Evolutionary conservation across 352 stramenopile species (phyloP).

Genomic region (Phytophthora hibernalis): DNA sequence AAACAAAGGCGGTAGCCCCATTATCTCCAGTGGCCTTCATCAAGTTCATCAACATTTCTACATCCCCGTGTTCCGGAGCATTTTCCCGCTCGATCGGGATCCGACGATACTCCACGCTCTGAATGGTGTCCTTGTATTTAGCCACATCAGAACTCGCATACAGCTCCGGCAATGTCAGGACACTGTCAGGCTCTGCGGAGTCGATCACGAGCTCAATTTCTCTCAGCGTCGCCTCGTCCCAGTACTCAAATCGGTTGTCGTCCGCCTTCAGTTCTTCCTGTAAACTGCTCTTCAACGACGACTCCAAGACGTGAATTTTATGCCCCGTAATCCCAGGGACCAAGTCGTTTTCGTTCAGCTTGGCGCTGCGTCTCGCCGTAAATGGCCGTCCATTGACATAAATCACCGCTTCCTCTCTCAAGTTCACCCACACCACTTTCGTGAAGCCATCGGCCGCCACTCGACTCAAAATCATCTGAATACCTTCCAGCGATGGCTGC

Average conservation of each 20-base stretch:
- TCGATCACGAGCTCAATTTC: conserved; percentile 68
- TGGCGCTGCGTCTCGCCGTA: conserved; percentile 74
- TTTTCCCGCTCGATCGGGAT: conserved; percentile 87
- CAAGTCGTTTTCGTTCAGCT: conserved; percentile 86
- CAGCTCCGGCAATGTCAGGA: conserved; percentile 75
- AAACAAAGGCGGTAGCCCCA: conserved; percentile 78
- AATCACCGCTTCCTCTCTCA: conserved; percentile 86
- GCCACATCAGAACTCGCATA: conserved; percentile 56
- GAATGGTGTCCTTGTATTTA: conserved; percentile 42
- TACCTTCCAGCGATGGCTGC: conserved; percentile 77
- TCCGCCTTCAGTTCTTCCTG: conserved; percentile 64
- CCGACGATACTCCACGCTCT: conserved; percentile 68
- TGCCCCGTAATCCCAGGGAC: conserved; percentile 84
- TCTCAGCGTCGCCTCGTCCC: conserved; percentile 70
- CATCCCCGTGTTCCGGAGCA: conserved; percentile 74
- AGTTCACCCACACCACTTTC: conserved; percentile 86
- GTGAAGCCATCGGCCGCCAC: conserved; percentile 77
- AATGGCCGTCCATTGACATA: conserved; percentile 81
- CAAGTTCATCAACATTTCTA: conserved; percentile 73
- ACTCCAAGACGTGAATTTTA: conserved; percentile 83
- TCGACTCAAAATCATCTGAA: conserved; percentile 72
- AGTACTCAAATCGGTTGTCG: conserved; percentile 79
- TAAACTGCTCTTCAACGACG: conserved; percentile 81
- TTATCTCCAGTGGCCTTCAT: conserved; percentile 46
- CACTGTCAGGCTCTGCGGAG: conserved; percentile 48